Evolutionary conservation across 163 green algal genomes (phyloP).

Genomic region (Smithsoniella earleae): DNA sequence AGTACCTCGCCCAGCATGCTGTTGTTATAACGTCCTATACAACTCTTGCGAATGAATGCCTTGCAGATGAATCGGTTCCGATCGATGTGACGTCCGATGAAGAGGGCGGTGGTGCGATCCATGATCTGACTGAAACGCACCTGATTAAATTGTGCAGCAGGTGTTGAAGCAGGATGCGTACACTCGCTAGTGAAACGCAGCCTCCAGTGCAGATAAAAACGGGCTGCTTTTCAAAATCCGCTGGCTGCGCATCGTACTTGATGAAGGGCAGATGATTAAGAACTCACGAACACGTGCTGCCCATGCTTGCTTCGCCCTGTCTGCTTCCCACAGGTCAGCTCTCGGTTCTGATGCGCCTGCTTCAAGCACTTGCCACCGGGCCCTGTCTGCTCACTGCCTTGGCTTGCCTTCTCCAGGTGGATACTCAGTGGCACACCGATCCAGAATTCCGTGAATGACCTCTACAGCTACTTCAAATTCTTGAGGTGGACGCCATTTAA

Average conservation of each 20-base stretch:
- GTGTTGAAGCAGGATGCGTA: constrained; percentile 24
- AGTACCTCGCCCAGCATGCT: constrained; percentile 45
- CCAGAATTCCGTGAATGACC: constrained; percentile 80
- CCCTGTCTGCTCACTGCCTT: constrained; percentile 4
- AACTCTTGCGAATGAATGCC: constrained; percentile 59
- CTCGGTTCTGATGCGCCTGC: too few relatives aligned
- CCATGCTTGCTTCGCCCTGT: constrained; percentile 53
- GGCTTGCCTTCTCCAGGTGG: constrained; percentile 43
- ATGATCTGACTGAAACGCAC: too few relatives aligned
- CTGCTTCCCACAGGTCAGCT: constrained; percentile 39
- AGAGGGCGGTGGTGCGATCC: background rate
- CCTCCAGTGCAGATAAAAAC: too few relatives aligned
- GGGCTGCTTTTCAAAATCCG: constrained; percentile 41
- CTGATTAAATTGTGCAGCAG: background rate
- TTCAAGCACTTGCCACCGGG: background rate
- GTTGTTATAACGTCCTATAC: constrained; percentile 84
- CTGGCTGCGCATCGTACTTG: constrained; percentile 58
- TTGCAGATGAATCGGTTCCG: constrained; percentile 33
- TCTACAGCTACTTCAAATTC: constrained; percentile 79
- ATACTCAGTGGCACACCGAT: constrained; percentile 75
- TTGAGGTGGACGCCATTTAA: constrained; percentile 68
- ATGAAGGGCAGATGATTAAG: constrained; percentile 81
- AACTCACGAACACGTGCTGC: constrained; percentile 56
- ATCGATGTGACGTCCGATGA: constrained; percentile 36
- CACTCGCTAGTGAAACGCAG: constrained; percentile 1